These are phyloP conservation scores for Epichloe sibirici DNA, from an alignment of 2,329 filamentous ascomycete genomes.

Conservation along the genomic window DNA sequence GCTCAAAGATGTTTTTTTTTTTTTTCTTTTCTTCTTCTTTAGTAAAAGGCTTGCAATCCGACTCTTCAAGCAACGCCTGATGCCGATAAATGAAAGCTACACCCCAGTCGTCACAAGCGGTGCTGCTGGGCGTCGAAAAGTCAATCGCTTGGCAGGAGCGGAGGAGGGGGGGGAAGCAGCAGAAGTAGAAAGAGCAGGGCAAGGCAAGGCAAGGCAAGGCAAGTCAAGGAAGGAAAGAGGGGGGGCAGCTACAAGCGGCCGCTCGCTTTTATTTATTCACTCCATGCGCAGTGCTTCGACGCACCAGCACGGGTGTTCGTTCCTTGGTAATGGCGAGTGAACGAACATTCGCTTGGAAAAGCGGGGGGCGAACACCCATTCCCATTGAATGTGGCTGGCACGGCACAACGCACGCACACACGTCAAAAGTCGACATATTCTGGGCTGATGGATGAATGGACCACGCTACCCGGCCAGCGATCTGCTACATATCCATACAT, in stretches of 20 bases:
- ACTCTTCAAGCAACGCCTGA: neutral
- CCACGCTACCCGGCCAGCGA: neutral
- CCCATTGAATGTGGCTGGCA: neutral
- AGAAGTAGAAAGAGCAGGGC: neutral
- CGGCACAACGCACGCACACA: neutral
- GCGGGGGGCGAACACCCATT: neutral
- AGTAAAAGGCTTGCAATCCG: neutral
- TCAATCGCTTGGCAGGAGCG: neutral
- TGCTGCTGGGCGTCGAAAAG: neutral
- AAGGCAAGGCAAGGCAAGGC: neutral
- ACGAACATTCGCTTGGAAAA: neutral
- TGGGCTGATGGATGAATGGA: too few species aligned
- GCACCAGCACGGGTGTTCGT: neutral
- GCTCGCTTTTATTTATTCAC: neutral
- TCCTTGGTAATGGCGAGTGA: neutral
- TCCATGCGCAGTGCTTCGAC: neutral
- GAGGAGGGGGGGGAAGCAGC: neutral
- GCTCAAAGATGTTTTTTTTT: neutral
- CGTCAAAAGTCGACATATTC: neutral
- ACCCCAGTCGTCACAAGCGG: neutral
- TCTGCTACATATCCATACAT: neutral
- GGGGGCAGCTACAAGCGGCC: neutral
- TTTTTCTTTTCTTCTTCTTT: neutral
- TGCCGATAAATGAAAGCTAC: neutral
- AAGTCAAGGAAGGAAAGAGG: neutral